Base-by-base conservation (phyloP, 345 rosid species). In the Syzygium aromaticum region DNA sequence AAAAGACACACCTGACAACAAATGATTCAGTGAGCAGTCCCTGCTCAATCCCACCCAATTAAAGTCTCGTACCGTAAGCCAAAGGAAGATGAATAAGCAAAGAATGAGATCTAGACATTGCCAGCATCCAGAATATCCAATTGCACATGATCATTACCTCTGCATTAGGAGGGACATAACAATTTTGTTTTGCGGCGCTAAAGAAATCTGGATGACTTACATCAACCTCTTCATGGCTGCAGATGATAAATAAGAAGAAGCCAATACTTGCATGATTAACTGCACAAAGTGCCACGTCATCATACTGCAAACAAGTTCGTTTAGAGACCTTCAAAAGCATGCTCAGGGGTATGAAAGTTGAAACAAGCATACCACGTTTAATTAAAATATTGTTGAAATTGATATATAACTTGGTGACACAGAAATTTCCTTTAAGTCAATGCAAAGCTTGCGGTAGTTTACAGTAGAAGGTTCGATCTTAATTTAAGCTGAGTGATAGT, bases 141-240 rank as follows among this genome's bases (percentile, higher is more conserved):
- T 73, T 73, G 13, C 14, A 38, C 85, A 78, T 67, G 12, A 28
- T 27, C 54, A 52, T 30, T 87, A 96, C 99, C 99, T 96, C 99
- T 92, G 92, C 89, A 87, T 94, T 93, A 84, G 97, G 97, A 93
- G 99, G 99, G 89, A 92, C 90, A 73, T 98, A 98, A 86, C 99
- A 98, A 95, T 95, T 95, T 84, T 90, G 94, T 92, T 96, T 96
- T 86, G 98, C 99, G 46, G 99, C 86, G 85, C 94, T 93, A 87
- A 96, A 98, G 90, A 98, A 96, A 7, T 98, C 98, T 67, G 99
- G 99, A 92, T 98, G 99, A 90, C 94, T 96, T 85, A 96, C 99
- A 89, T 97, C 99, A 28, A 94, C 94, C 84, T 96, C 99, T 89
- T 95, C 99, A 89, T 95, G 97, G 93, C 99, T 96, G 94, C 90